Evolutionary conservation across 345 rosid genomes (phyloP).

Genomic region (Erucastrum elatum): DNA sequence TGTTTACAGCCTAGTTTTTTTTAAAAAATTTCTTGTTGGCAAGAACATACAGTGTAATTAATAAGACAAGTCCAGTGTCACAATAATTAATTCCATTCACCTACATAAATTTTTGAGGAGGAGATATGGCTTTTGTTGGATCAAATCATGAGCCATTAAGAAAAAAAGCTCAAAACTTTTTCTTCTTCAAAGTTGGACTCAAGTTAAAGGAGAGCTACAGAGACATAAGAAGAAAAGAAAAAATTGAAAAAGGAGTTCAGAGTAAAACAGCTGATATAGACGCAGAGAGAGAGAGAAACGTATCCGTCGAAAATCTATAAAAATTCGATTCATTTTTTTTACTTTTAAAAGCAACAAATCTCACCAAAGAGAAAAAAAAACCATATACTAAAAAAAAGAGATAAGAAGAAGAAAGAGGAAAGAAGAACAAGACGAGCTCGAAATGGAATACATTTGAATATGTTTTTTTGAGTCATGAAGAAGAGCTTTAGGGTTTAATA

Average conservation of each 20-base stretch:
- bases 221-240: background rate
- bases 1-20: no score
- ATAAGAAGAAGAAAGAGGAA: background rate
- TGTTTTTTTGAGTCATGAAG: background rate
- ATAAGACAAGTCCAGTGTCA: background rate
- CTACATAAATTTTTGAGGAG: conserved; percentile 18
- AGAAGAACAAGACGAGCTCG: conserved; percentile 7
- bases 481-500: conserved; percentile 22
- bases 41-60: background rate
- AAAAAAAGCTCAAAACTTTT: conserved; percentile 34
- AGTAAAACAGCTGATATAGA: conserved; percentile 34
- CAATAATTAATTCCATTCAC: conserved; percentile 17
- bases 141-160: conserved; percentile 26
- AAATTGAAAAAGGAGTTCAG: conserved; percentile 7
- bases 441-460: conserved; percentile 25
- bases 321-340: conserved; percentile 65
- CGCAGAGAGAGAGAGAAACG: conserved; percentile 43
- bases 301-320: conserved; percentile 73
- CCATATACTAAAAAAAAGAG: background rate
- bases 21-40: no score
- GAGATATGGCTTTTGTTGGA: conserved; percentile 26
- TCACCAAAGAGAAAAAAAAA: background rate
- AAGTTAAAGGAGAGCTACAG: conserved; percentile 23
- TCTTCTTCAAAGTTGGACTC: conserved; percentile 43
- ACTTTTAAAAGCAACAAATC: conserved; percentile 49